A percentile compares a stretch with the other conserved stretches of the same genome.
phyloP scores from a whole-genome alignment of 495 filamentous ascomycete genomes.

The Annulohypoxylon moriforme region DNA sequence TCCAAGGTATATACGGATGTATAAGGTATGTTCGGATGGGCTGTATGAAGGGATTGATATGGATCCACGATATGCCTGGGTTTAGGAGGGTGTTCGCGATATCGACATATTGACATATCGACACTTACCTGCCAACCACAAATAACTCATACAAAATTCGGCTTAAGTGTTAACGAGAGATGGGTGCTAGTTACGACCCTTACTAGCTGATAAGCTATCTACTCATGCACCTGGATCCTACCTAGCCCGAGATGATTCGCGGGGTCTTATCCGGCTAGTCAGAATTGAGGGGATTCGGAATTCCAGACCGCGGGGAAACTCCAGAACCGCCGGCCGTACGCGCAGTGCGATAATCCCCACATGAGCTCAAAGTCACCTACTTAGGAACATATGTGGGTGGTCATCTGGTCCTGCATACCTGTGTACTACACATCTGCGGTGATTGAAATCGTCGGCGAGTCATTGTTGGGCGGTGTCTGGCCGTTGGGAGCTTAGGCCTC shows the following conservation, averaged over 20 bases:
- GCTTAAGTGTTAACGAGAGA: neutral
- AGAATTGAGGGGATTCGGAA: constrained; percentile 19
- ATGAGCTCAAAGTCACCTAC: neutral
- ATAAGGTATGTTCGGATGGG: neutral
- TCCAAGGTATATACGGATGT: neutral
- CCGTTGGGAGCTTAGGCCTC: constrained; percentile 7
- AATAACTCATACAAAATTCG: constrained; percentile 31
- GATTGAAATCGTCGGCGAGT: constrained; percentile 10
- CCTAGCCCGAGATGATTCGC: neutral
- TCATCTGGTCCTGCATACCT: neutral
- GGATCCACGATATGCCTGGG: neutral
- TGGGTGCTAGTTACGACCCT: neutral
- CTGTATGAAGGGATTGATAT: neutral
- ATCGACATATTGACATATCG: neutral
- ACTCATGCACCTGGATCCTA: neutral
- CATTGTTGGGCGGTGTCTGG: constrained; percentile 14
- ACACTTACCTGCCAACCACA: constrained; percentile 15
- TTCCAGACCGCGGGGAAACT: constrained; percentile 16
- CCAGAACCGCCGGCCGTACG: neutral
- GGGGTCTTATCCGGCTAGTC: constrained; percentile 19
- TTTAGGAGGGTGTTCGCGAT: neutral
- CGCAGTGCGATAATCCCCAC: constrained; percentile 1
- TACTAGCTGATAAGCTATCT: constrained; percentile 7
- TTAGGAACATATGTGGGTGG: neutral
- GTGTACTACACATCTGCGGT: neutral